Percentiles rank a stretch among this genome's conserved stretches.
These are phyloP conservation scores for Chloranthus sessilifolius DNA, from an alignment of 164 flowering plant genomes.

Conservation along the genomic window DNA sequence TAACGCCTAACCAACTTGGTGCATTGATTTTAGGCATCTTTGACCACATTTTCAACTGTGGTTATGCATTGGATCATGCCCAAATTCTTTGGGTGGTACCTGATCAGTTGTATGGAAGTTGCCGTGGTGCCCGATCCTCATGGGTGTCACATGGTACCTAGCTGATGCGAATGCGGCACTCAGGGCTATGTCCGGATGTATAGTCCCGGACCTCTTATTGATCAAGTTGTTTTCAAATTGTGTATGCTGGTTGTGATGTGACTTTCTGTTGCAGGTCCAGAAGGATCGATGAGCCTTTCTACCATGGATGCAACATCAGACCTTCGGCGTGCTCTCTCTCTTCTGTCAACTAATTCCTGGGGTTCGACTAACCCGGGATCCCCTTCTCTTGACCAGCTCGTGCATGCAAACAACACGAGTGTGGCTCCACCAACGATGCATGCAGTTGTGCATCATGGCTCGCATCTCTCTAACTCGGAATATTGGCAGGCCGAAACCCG, in stretches of 20 bases:
- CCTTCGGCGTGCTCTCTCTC: conserved; percentile 90
- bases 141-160: no score
- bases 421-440: conserved; percentile 24
- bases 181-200: no score
- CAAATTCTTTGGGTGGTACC: no score
- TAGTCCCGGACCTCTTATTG: no score
- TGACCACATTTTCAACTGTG: no score
- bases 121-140: no score
- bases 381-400: conserved; percentile 19
- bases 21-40: no score
- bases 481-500: conserved; percentile 34
- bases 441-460: conserved; percentile 26
- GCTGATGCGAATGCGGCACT: no score
- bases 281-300: conserved; percentile 31
- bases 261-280: conserved; percentile 38
- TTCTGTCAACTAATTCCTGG: conserved; percentile 83
- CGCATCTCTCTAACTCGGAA: conserved; percentile 29
- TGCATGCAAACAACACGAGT: conserved; percentile 22
- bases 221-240: no score
- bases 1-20: no score
- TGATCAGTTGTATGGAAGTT: no score
- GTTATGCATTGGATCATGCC: no score
- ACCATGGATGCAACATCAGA: conserved; percentile 44
- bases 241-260: not conserved
- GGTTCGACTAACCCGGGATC: conserved; percentile 31